phyloP scores from a whole-genome alignment of 768 basidiomycete species.

The Auriscalpium orientale region DNA sequence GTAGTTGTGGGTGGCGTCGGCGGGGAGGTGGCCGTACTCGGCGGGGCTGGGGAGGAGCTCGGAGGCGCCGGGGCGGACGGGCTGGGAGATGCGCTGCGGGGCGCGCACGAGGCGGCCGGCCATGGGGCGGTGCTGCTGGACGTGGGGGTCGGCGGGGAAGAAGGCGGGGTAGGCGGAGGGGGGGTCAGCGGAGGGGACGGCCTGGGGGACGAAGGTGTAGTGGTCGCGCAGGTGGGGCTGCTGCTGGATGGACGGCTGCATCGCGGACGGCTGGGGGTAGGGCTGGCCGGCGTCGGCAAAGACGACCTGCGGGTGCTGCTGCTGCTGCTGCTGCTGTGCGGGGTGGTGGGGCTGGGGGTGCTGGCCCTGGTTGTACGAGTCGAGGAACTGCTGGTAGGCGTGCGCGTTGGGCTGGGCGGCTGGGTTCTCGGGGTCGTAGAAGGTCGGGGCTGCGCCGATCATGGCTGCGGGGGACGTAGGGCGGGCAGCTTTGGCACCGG shows the following conservation, averaged over 20 bases:
- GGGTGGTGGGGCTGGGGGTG: background rate
- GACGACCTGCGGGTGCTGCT: background rate
- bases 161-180: background rate
- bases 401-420: background rate
- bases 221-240: background rate
- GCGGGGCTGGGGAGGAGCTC: background rate
- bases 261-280: background rate
- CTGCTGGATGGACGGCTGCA: background rate
- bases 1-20: background rate
- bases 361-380: background rate
- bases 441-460: constrained; percentile 17
- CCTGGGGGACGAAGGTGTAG: background rate
- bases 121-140: background rate
- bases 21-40: background rate
- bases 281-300: background rate
- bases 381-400: constrained; percentile 8
- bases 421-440: constrained; percentile 14
- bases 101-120: background rate
- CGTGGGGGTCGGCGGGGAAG: background rate
- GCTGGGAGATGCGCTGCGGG: background rate
- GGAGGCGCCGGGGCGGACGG: background rate
- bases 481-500: background rate
- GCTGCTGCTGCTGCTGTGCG: background rate
- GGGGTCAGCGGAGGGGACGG: background rate
- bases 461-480: background rate